Base-by-base conservation (phyloP, 495 filamentous ascomycete species). In the Friedmanniomyces endolithicus region DNA sequence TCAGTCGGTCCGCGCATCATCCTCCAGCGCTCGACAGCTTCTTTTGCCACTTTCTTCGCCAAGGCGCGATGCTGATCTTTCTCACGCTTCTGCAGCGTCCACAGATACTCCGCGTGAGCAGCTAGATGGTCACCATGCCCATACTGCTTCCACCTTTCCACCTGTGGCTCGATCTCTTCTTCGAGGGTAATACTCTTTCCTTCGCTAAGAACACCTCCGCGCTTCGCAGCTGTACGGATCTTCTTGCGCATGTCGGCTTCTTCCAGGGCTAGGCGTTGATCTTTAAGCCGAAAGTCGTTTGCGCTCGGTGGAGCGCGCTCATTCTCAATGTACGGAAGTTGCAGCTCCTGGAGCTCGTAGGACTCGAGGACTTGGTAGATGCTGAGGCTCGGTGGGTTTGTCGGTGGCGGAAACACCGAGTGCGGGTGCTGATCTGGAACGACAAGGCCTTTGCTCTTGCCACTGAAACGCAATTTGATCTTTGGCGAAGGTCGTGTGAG, bases 111-210 rank as follows among this genome's bases (percentile, higher is more conserved):
- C 43, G 86, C 87, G 61, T 94, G 88, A 14, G 82, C 80, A 40
- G 87, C 77, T 8, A 97, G 74, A 63, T 95, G 86, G 63, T 96
- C 89, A 53, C 79, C 77, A 63, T 95, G 90, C 16, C 82, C 81
- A 70, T 87, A 95, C 51, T 87, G 87, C 53, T 77, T 78, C 6
- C 82, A 76, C 1, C 85, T 86, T 52, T 84, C 80, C 39, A 79
- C 74, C 57, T 87, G 84, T 43, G 80, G 76, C 55, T 95, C 88
- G 0, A 84, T 83, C n/a, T 79, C 73, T 14, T 31, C 3, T n/a
- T 48, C 22, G 63, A 84, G 94, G 27, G 85, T 71, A 2, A 81
- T 85, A 65, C 86, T 92, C 19, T 77, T 76, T 47, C 82, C 81
- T 35, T 73, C 66, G 56, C 83, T 86, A 25, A 97, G 74, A 8